Evolutionary conservation across 495 filamentous ascomycete genomes (phyloP), one percentile per base, ranked within the genome.

Genomic region (Amniculicola lignicola): DNA sequence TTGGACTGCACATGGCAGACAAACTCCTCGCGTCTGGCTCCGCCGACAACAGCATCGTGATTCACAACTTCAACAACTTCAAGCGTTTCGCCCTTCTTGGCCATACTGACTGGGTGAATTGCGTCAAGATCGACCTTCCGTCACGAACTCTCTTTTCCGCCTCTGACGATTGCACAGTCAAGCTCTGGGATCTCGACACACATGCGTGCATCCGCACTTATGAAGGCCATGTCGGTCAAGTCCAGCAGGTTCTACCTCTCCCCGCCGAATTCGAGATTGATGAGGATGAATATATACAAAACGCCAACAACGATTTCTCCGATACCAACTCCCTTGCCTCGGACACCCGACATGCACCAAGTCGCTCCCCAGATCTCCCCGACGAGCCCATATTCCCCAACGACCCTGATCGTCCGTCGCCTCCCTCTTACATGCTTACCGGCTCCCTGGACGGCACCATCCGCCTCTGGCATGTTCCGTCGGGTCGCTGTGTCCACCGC

Each of bases 51-150:
- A 91, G 88, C 5, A 84, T 99, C 70, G 90, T 90, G 62, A 85
- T 99, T 21, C 96, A 90, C 83, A 89, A 97, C 66, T 95, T 94
- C 65, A 81, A 86, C 58, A 85, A 87, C 51, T 88, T 88, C 62
- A 85, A 86, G 25, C 84, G 82, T 0, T 94, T 83, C 56, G 72
- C 82, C 18, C 76, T 99, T 6, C 83, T 83, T 28, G 90, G 90
- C 16, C 93, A 99, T 64, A 82, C 76, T 11, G 90, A 96, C 65
- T 96, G 91, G 86, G 92, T 97, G 59, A 99, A 99, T 65, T 83
- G 84, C 14, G 91, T 96, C 29, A 83, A 85, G 52, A 78, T 99
- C 25, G 90, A 97, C 64, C 78, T 81, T 0, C 67, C 78, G 7
- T 93, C 89, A 15, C 82, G 89, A 16, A 96, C 90, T 2, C 77